Percentiles rank a stretch among this genome's conserved stretches.
Evolutionary conservation across 1,284 basidiomycete genomes (phyloP).

Genomic region (Neolentinus lepideus): DNA sequence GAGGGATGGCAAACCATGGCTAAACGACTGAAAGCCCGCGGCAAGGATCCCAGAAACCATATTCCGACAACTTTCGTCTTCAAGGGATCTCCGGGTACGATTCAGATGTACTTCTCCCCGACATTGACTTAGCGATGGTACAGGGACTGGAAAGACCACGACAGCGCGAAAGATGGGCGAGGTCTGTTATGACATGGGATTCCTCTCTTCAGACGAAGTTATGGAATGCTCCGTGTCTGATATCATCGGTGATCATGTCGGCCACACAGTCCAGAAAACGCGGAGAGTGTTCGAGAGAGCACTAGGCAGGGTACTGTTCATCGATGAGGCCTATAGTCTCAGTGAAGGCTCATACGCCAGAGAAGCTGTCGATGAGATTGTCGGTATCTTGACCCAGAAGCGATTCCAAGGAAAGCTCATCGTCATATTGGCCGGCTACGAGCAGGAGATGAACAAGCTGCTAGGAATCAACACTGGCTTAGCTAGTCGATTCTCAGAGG

Average conservation of each 20-base stretch:
- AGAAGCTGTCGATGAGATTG: constrained; percentile 63
- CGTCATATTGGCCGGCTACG: constrained; percentile 63
- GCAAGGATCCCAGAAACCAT: constrained; percentile 34
- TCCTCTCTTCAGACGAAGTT: constrained; percentile 44
- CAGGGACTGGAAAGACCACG: constrained; percentile 36
- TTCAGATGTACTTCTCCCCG: neutral
- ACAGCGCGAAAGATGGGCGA: constrained; percentile 36
- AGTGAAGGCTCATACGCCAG: constrained; percentile 52
- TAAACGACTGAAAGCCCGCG: constrained; percentile 29
- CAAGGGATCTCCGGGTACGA: constrained; percentile 59
- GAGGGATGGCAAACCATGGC: constrained; percentile 45
- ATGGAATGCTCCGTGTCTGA: constrained; percentile 61
- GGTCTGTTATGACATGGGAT: constrained; percentile 63
- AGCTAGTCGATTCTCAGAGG: constrained; percentile 60
- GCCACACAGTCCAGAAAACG: constrained; percentile 63
- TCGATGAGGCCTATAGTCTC: constrained; percentile 61
- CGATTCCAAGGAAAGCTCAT: constrained; percentile 48
- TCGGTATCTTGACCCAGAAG: constrained; percentile 51
- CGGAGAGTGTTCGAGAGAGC: constrained; percentile 49
- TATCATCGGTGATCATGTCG: constrained; percentile 58
- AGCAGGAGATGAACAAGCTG: constrained; percentile 55
- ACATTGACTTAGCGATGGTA: neutral
- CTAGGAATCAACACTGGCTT: constrained; percentile 52
- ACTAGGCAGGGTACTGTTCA: constrained; percentile 55
- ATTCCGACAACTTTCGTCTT: constrained; percentile 66